A percentile compares a stretch with the other conserved stretches of the same genome.
These are phyloP conservation scores for Kurtzmaniella natalensis DNA, from an alignment of 1,139 yeast species.

Conservation along the genomic window DNA sequence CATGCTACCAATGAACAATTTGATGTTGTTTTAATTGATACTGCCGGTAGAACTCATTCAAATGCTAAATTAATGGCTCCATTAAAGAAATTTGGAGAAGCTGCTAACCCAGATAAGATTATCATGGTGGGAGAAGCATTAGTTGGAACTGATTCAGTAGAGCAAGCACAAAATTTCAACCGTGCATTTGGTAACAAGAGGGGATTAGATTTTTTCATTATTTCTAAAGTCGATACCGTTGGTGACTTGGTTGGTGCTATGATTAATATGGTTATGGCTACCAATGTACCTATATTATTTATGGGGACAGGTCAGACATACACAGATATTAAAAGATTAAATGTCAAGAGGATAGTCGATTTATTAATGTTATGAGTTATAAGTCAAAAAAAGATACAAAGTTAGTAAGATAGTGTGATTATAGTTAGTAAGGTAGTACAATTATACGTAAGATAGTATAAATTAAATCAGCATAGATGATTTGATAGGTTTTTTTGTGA, in stretches of 20 bases:
- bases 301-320: constrained; percentile 98
- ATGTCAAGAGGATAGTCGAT: constrained; percentile 90
- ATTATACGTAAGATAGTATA: no score
- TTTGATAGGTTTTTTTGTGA: no score
- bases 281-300: constrained; percentile 90
- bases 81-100: constrained; percentile 88
- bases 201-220: constrained; percentile 82
- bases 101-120: constrained; percentile 92
- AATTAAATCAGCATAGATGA: no score
- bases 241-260: constrained; percentile 95
- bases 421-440: no score
- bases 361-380: constrained; percentile 61
- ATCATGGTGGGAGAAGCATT: constrained; percentile 99
- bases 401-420: no score
- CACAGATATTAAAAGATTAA: constrained; percentile 88
- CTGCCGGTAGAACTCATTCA: constrained; percentile 97
- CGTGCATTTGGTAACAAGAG: constrained; percentile 87
- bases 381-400: no score
- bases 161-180: constrained; percentile 90
- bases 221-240: constrained; percentile 94
- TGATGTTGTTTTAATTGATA: constrained; percentile 89
- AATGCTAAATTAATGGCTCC: constrained; percentile 96
- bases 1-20: constrained; percentile 58
- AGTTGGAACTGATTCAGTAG: constrained; percentile 96
- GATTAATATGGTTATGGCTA: constrained; percentile 97